Evolutionary conservation across 352 stramenopile genomes (phyloP).

Genomic region (Globisporangium spinosum): DNA sequence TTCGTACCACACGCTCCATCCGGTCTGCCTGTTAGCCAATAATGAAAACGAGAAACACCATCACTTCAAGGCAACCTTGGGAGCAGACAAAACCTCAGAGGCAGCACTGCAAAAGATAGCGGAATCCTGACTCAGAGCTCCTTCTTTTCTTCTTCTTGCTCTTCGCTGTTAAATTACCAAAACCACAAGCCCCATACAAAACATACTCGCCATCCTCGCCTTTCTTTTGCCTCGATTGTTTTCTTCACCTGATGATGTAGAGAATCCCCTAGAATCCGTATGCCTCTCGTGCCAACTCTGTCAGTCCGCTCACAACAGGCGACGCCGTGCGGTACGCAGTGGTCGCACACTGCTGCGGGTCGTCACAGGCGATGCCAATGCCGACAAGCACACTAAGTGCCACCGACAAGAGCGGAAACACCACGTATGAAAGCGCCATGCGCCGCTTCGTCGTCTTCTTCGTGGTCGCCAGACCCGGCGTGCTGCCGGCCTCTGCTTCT

Average conservation of each 20-base stretch:
- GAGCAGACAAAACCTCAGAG: neutral
- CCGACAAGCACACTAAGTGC: slow-evolving; percentile 54
- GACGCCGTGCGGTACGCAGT: slow-evolving; percentile 32
- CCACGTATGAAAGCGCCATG: slow-evolving; percentile 44
- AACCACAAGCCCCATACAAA: neutral
- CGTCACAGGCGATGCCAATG: slow-evolving; percentile 72
- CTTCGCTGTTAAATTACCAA: slow-evolving; percentile 3
- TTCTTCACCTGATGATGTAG: too few species aligned
- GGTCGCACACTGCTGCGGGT: slow-evolving; percentile 50
- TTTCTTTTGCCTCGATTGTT: neutral
- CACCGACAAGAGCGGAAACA: slow-evolving; percentile 62
- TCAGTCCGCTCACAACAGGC: slow-evolving; percentile 32
- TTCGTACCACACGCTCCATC: neutral
- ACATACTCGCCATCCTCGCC: neutral
- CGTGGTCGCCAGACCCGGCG: neutral
- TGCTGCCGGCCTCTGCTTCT: slow-evolving; percentile 2
- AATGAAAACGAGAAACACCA: slow-evolving; percentile 2
- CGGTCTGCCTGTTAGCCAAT: neutral
- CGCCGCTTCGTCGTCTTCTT: slow-evolving; percentile 29
- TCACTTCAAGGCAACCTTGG: neutral
- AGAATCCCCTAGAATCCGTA: slow-evolving; percentile 41
- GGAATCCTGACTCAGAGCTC: neutral
- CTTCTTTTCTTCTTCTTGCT: neutral
- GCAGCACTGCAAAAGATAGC: neutral
- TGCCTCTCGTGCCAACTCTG: slow-evolving; percentile 33